Evolutionary conservation across 2,329 filamentous ascomycete genomes (phyloP).

Genomic region (Albifimbria verrucaria): DNA sequence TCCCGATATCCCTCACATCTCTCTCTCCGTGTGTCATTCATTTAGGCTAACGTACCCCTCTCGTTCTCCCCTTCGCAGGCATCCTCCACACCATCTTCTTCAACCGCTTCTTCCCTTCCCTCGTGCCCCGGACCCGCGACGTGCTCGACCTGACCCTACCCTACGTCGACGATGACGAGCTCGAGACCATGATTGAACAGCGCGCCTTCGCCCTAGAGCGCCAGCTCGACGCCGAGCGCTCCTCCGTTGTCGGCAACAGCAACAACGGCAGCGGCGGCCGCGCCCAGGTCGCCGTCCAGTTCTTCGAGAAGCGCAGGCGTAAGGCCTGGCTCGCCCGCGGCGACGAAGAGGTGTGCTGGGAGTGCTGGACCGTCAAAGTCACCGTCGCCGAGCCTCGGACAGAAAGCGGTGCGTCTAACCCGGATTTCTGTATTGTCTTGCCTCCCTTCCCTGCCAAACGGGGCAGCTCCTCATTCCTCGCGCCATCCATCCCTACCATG

Average conservation of each 20-base stretch:
- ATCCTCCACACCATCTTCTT: conserved; percentile 98
- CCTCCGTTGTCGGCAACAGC: conserved; percentile 22
- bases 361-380: conserved; percentile 90
- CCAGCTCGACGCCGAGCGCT: conserved; percentile 64
- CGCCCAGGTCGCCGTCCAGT: conserved; percentile 81
- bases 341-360: conserved; percentile 96
- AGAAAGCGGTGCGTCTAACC: conserved; percentile 66
- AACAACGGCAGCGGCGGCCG: conserved; percentile 54
- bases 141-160: conserved; percentile 88
- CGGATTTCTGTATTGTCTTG: conserved; percentile 1
- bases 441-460: too few relatives aligned
- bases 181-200: conserved; percentile 91
- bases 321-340: conserved; percentile 76
- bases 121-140: conserved; percentile 79
- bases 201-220: conserved; percentile 76
- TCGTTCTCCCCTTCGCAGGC: conserved; percentile 45
- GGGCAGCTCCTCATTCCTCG: too few relatives aligned
- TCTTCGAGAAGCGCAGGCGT: conserved; percentile 87
- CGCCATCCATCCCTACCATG: too few relatives aligned
- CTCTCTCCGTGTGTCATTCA: too few relatives aligned
- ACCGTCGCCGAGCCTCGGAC: conserved; percentile 88
- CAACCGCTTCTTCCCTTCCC: conserved; percentile 91
- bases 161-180: conserved; percentile 82
- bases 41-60: neutral
- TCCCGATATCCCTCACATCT: neutral